Base-by-base conservation (phyloP, 371 early-diverging fungal species). In the Mortierella sp. region DNA sequence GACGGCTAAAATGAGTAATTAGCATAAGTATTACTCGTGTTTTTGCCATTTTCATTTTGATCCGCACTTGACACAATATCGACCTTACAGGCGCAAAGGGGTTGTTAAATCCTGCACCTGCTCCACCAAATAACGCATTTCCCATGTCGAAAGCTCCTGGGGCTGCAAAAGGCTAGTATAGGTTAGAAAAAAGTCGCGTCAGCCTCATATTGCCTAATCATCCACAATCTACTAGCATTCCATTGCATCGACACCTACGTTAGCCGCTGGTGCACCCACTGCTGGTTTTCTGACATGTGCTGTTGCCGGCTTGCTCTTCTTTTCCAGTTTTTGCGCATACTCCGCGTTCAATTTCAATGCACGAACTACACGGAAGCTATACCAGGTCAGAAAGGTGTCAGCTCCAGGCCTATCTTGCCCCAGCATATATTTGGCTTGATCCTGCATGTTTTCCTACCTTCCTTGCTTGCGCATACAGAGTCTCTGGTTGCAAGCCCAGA, bases 401-500 rank as follows among this genome's bases (percentile, higher is more conserved):
- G 53, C 7, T 6, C 8, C 19, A 17, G 3, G 11, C 19, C 21
- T 7, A 9, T 26, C n/a, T 44, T 44, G 15, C 7, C n/a, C 17
- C 17, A 8, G 17, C 43, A 17, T 1, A 1, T n/a, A 15, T 2
- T 48, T 12, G 9, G 12, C 2, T 4, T 26, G 26, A 21, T 12
- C 1, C 49, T 26, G 8, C 14, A n/a, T 19, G 9, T 23, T 24
- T 30, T 17, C 8, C 28, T 84, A 89, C 89, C 89, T 89, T 26
- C 92, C 92, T 3, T 82, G 78, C 57, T 84, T 86, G 14, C 87
- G 86, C 82, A 90, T 89, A 70, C 94, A 94, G 26, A 72, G 60
- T 27, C 90, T 84, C 24, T 83, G 83, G 55, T 90, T 92, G 79
- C 94, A 94, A 0, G 83, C 91, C 91, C 92, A 93, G 7, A 93